These are phyloP conservation scores for Camptophora hylomeconis DNA, from an alignment of 2,329 filamentous ascomycete genomes.

Conservation along the genomic window DNA sequence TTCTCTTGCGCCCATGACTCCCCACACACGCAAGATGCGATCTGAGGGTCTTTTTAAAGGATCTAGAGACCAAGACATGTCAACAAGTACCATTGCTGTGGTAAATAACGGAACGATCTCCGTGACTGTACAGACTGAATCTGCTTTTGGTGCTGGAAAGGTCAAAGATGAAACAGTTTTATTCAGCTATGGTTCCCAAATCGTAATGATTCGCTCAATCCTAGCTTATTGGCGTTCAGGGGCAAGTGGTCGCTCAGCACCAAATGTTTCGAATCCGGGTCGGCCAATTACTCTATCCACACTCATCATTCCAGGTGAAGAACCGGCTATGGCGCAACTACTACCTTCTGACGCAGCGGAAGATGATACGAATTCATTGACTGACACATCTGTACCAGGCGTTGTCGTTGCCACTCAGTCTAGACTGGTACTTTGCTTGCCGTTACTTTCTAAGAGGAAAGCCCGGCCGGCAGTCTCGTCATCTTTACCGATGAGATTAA, in stretches of 20 bases:
- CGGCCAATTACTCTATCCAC: slow-evolving; percentile 17
- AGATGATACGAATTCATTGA: not conserved
- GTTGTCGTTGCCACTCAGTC: too few relatives aligned
- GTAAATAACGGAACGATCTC: slow-evolving; percentile 29
- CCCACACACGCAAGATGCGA: slow-evolving; percentile 32
- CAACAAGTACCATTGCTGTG: slow-evolving; percentile 12
- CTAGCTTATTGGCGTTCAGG: slow-evolving; percentile 31
- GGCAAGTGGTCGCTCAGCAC: slow-evolving; percentile 25
- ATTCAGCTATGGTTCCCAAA: slow-evolving; percentile 29
- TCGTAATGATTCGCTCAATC: slow-evolving; percentile 30
- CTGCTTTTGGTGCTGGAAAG: slow-evolving; percentile 18
- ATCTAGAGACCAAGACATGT: slow-evolving; percentile 11
- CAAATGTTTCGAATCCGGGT: slow-evolving; percentile 26
- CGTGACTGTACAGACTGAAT: slow-evolving; percentile 24
- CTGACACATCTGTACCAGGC: not conserved
- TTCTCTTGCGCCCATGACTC: slow-evolving; percentile 35
- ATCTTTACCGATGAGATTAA: too few relatives aligned
- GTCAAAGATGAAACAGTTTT: slow-evolving; percentile 30
- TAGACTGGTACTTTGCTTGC: too few relatives aligned
- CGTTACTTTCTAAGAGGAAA: too few relatives aligned
- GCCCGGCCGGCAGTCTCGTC: too few relatives aligned
- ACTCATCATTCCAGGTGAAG: slow-evolving; percentile 3
- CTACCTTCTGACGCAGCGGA: not conserved
- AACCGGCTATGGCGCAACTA: not conserved
- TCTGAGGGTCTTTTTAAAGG: slow-evolving; percentile 31